Conservation (phyloP, 1,284 basidiomycete genomes). For the Uromyces viciae-fabae region DNA sequence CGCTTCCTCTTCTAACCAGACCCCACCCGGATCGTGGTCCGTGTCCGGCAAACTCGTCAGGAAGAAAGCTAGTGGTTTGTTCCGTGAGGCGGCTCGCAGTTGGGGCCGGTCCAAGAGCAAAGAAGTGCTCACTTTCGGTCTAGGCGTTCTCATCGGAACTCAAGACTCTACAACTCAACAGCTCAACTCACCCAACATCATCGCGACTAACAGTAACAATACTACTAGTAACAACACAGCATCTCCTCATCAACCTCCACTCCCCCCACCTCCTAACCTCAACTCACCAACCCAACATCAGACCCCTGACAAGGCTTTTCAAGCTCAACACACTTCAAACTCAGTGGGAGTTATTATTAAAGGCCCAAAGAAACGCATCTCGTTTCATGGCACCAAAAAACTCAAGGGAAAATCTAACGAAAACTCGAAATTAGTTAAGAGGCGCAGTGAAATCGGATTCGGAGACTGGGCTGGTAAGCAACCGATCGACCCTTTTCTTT, state of each 20-base stretch:
- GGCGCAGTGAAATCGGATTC: constrained; percentile 42
- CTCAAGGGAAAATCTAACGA: constrained; percentile 30
- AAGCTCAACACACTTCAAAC: neutral
- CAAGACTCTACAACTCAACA: neutral
- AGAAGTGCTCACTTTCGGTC: constrained; percentile 34
- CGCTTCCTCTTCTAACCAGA: neutral
- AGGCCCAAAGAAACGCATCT: constrained; percentile 37
- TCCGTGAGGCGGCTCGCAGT: constrained; percentile 40
- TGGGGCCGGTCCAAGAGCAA: constrained; percentile 43
- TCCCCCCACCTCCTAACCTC: neutral
- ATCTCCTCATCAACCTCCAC: neutral
- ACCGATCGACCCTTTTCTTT: neutral
- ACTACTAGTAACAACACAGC: neutral
- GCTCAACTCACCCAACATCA: neutral
- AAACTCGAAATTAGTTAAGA: constrained; percentile 12
- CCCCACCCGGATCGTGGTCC: constrained; percentile 25
- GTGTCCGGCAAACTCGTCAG: constrained; percentile 32
- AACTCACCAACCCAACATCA: neutral
- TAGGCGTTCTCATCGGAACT: constrained; percentile 31
- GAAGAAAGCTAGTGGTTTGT: constrained; percentile 42
- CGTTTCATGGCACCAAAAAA: constrained; percentile 35
- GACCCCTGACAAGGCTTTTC: neutral
- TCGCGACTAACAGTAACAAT: neutral
- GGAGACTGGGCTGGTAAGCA: constrained; percentile 42
- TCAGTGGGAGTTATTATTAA: neutral